A percentile compares a stretch with the other conserved stretches of the same genome.
phyloP scores from a whole-genome alignment of 2,329 filamentous ascomycete genomes.

The Fusarium devonianum region DNA sequence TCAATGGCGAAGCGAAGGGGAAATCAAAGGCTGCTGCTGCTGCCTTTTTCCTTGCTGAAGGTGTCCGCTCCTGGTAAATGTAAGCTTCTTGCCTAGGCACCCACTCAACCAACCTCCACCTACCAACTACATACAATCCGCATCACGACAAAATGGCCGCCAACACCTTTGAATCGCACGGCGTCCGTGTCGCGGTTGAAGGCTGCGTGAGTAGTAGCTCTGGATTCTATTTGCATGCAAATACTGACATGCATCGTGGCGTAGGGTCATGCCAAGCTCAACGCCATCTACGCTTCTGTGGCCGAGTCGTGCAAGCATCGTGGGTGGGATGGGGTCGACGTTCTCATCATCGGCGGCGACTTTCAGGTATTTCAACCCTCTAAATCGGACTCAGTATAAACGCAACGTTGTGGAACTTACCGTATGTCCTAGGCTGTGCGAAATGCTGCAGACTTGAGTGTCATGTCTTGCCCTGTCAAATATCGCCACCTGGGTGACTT shows the following conservation, averaged over 20 bases:
- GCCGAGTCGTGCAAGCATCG: constrained; percentile 71
- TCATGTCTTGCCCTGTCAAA: constrained; percentile 89
- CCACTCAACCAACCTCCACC: constrained; percentile 24
- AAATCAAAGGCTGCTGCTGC: too few species aligned
- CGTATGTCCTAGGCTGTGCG: constrained; percentile 86
- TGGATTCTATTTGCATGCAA: not conserved
- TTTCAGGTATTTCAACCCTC: constrained; percentile 71
- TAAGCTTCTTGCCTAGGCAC: constrained; percentile 19
- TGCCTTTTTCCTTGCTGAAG: too few species aligned
- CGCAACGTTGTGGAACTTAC: too few species aligned
- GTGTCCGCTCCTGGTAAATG: constrained; percentile 13
- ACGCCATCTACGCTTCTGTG: constrained; percentile 89
- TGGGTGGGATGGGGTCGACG: constrained; percentile 82
- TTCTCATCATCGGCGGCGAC: constrained; percentile 94
- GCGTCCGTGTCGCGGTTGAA: constrained; percentile 81
- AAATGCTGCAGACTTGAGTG: constrained; percentile 84
- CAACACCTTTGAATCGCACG: constrained; percentile 48
- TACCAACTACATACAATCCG: constrained; percentile 28
- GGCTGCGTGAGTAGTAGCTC: constrained; percentile 72
- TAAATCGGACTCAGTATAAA: not conserved
- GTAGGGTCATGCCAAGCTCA: constrained; percentile 90
- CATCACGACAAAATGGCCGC: constrained; percentile 41
- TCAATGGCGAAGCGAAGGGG: too few species aligned
- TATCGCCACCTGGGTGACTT: constrained; percentile 92
- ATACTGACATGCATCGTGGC: constrained; percentile 34